Conservation (phyloP, 495 filamentous ascomycete genomes). For the Penicillium maclennaniae region DNA sequence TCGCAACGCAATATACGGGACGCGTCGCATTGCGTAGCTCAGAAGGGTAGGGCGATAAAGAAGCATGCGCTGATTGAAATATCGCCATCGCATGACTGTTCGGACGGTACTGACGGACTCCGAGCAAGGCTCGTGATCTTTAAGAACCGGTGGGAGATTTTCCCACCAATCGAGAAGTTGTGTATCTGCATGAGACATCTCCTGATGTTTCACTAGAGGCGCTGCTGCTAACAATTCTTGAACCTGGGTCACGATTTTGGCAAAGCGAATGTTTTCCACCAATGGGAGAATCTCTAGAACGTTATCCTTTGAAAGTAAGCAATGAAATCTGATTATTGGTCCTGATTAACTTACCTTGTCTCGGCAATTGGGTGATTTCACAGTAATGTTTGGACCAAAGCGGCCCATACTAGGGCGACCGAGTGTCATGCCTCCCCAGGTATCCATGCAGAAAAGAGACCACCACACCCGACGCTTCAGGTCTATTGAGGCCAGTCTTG, state of each 20-base stretch:
- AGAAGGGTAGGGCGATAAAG: constrained; percentile 74
- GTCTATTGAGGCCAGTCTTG: constrained; percentile 41
- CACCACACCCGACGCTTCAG: constrained; percentile 74
- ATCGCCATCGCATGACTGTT: constrained; percentile 79
- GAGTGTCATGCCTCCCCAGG: constrained; percentile 71
- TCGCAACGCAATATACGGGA: constrained; percentile 50
- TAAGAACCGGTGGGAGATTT: constrained; percentile 66
- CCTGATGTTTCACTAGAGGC: constrained; percentile 60
- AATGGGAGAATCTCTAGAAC: constrained; percentile 63
- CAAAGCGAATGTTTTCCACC: constrained; percentile 75
- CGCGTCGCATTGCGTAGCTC: constrained; percentile 63
- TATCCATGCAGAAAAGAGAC: constrained; percentile 75
- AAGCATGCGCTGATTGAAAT: constrained; percentile 73
- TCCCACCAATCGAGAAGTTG: constrained; percentile 69
- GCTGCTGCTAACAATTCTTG: constrained; percentile 71
- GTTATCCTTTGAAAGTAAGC: constrained; percentile 25
- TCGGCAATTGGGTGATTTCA: constrained; percentile 60
- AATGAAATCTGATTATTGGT: neutral
- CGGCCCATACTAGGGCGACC: constrained; percentile 76
- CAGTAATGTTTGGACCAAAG: constrained; percentile 69
- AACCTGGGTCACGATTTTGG: constrained; percentile 72
- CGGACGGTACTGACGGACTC: constrained; percentile 65
- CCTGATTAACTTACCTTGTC: constrained; percentile 40
- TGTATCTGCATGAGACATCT: constrained; percentile 60
- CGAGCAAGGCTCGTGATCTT: constrained; percentile 64